Evolutionary conservation across 805 yeast genomes (phyloP), one percentile per base, ranked within the genome.

Genomic region (Saccharomycopsis microspora): DNA sequence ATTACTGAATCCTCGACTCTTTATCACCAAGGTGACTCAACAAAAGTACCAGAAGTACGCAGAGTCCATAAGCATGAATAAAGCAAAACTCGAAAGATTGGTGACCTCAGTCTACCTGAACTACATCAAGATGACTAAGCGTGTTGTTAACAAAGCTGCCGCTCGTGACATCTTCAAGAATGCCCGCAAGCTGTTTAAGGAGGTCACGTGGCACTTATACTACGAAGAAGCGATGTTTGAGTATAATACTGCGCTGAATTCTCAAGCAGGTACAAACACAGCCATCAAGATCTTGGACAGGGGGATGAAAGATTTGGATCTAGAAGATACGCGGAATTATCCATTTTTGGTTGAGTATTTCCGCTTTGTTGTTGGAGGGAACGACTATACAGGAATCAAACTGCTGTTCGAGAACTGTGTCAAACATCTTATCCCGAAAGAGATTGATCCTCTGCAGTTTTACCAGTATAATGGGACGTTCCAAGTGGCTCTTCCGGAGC

Each of bases 201-300:
- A 71, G 7, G 64, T 83, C 39, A 82, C 94, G 0, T 78, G 80
- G 67, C 86, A 86, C 56, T 74, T 90, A 27, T 90, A 75, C 63
- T 80, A 81, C 27, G 90, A 85, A 50, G 82, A 84, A 57, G 96
- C 97, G 0, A 68, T 77, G 59, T 70, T 88, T 68, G 98, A 90
- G 59, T 80, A 75, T 56, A 69, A 69, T 54, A 78, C 76, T 55
- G 71, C 81, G 50, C 41, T 51, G 9, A 43, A 46, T 42, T 28
- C 42, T 4, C 47, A 47, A 9, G 80, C 76, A 51, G 83, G 80
- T 52, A 65, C 72, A 29, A 80, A 76, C 46, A 78, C 85, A 41
- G 89, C 96, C 0, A 67, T 74, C 45, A 81, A 81, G 58, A 79
- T 89, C 19, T 82, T 86, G 60, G 94, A 85, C 53, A 63, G 85